These are phyloP conservation scores for Nigrospora osmanthi DNA, from an alignment of 2,329 filamentous ascomycete species.

Conservation along the genomic window DNA sequence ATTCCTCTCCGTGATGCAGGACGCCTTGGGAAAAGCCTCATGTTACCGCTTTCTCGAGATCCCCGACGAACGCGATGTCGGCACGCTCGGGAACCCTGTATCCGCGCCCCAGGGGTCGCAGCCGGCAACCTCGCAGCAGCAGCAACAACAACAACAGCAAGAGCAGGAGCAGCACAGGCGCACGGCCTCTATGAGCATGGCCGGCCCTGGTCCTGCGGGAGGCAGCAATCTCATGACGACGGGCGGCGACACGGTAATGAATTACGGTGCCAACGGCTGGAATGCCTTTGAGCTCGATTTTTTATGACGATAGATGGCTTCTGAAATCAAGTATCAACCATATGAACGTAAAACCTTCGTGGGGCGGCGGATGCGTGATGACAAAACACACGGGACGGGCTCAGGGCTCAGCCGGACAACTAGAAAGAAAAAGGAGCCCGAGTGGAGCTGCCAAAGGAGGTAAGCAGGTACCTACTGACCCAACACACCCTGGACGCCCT, in stretches of 20 bases:
- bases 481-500: too few relatives aligned
- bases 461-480: too few relatives aligned
- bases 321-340: too few relatives aligned
- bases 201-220: neutral
- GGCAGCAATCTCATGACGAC: neutral
- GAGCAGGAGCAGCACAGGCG: neutral
- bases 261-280: neutral
- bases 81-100: neutral
- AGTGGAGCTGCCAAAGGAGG: too few relatives aligned
- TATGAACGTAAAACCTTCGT: too few relatives aligned
- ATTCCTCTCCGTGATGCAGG: slow-evolving; percentile 19
- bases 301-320: neutral
- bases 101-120: too few relatives aligned
- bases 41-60: slow-evolving; percentile 14
- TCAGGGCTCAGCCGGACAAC: too few relatives aligned
- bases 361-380: too few relatives aligned
- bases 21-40: slow-evolving; percentile 24
- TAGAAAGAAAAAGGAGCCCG: too few relatives aligned
- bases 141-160: neutral
- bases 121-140: neutral
- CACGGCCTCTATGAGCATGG: neutral
- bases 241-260: neutral
- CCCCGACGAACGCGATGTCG: slow-evolving; percentile 5
- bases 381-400: too few relatives aligned
- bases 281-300: slow-evolving; percentile 1